Evolutionary conservation across 148 eudicot species (phyloP).

Genomic region (Chenopodium berlandieri): DNA sequence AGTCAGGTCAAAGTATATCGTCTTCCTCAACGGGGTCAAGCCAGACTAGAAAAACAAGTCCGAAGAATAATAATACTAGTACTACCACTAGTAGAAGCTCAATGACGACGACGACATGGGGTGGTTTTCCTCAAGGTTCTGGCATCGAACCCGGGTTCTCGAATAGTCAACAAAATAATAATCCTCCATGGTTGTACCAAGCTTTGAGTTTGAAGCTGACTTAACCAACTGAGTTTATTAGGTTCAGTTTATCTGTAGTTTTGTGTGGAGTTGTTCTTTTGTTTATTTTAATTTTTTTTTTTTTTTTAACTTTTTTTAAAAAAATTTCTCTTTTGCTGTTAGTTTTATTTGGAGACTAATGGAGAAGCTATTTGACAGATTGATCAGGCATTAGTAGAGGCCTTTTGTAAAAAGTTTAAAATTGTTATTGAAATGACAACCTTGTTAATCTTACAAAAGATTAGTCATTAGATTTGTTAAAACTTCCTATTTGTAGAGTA

Average conservation of each 20-base stretch:
- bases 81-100: neutral
- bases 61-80: constrained; percentile 1
- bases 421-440: constrained; percentile 1
- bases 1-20: constrained; percentile 48
- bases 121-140: constrained; percentile 29
- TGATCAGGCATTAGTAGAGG: neutral
- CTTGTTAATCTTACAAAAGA: neutral
- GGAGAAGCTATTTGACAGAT: neutral
- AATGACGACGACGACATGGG: constrained; percentile 11
- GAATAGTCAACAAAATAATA: constrained; percentile 25
- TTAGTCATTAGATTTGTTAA: neutral
- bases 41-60: constrained; percentile 32
- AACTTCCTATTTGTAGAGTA: neutral
- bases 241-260: constrained; percentile 3
- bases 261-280: constrained; percentile 11
- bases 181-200: constrained; percentile 68
- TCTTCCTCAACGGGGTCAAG: constrained; percentile 74
- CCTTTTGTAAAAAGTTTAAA: constrained; percentile 9
- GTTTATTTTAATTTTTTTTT: neutral
- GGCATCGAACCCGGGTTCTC: constrained; percentile 30
- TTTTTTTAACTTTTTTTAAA: neutral
- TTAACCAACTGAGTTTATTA: constrained; percentile 12
- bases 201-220: constrained; percentile 60
- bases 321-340: neutral
- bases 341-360: neutral